These are phyloP conservation scores for Amanita pallidorosea DNA, from an alignment of 768 basidiomycete genomes.

Conservation along the genomic window DNA sequence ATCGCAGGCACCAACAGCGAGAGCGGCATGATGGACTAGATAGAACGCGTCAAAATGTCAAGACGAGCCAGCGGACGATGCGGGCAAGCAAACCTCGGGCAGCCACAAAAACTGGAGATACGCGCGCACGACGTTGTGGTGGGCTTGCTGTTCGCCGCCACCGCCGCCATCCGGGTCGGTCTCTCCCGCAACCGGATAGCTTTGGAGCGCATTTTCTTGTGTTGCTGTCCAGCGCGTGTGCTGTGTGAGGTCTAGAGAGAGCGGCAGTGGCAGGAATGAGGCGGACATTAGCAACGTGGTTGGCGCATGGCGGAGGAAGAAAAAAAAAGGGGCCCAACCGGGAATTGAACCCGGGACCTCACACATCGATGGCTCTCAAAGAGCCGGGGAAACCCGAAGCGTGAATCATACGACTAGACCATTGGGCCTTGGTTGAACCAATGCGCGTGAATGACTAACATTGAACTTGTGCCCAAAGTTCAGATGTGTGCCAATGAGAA, in stretches of 20 bases:
- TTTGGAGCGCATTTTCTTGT: slow-evolving; percentile 1
- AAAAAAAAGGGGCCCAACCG: slow-evolving; percentile 14
- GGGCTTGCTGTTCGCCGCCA: not conserved
- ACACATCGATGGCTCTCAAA: slow-evolving; percentile 9
- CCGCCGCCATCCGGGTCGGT: not conserved
- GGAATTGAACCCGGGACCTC: slow-evolving; percentile 21
- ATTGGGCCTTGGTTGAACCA: slow-evolving; percentile 7
- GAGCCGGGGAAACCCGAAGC: slow-evolving; percentile 14
- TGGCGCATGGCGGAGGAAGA: not conserved
- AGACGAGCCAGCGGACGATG: not conserved
- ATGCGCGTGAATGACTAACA: not conserved
- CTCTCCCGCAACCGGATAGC: not conserved
- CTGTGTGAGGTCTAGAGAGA: slow-evolving; percentile 1
- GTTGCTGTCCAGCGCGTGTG: slow-evolving; percentile 2
- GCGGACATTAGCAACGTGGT: not conserved
- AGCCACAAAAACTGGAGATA: slow-evolving; percentile 76
- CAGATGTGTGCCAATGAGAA: not conserved
- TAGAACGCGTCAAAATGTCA: slow-evolving; percentile 15
- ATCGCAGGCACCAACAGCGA: slow-evolving; percentile 43
- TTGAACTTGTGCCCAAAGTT: not conserved
- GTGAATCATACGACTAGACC: slow-evolving; percentile 21
- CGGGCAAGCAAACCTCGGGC: slow-evolving; percentile 40
- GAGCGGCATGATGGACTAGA: slow-evolving; percentile 66
- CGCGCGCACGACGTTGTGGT: slow-evolving; percentile 44
- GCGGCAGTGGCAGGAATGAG: not conserved